Percentiles rank a stretch among this genome's conserved stretches.
Evolutionary conservation across 208 protist genomes (phyloP).

Genomic region (Leptomonas seymouri): DNA sequence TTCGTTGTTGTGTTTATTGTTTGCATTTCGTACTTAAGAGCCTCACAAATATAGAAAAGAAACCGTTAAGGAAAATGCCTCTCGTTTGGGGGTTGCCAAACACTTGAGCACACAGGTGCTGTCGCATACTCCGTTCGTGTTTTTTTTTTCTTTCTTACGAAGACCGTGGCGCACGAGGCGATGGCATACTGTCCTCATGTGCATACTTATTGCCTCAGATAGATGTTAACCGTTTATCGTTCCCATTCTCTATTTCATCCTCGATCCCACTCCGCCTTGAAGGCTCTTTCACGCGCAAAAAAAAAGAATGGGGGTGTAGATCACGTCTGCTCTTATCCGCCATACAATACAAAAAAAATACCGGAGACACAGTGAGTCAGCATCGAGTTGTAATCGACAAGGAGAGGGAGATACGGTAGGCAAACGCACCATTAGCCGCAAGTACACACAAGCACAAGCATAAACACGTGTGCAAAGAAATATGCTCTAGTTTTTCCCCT

Average conservation of each 20-base stretch:
- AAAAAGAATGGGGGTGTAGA: slow-evolving; percentile 1
- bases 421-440: background rate
- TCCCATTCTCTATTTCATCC: background rate
- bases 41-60: slow-evolving; percentile 5
- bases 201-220: background rate
- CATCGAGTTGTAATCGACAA: background rate
- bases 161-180: background rate
- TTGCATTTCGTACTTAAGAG: background rate
- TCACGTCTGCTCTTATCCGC: background rate
- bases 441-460: no score
- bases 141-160: background rate
- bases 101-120: background rate
- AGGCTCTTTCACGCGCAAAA: background rate
- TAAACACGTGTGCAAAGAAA: background rate
- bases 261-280: background rate
- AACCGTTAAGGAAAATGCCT: background rate
- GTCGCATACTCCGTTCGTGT: background rate
- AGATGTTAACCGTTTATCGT: background rate
- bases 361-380: background rate
- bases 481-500: background rate
- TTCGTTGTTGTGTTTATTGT: slow-evolving; percentile 1
- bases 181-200: background rate
- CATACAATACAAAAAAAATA: background rate
- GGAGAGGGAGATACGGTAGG: background rate
- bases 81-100: background rate